Conservation (phyloP, 225 moss, liverwort and hornwort species). For the Physcomitrium patens region DNA sequence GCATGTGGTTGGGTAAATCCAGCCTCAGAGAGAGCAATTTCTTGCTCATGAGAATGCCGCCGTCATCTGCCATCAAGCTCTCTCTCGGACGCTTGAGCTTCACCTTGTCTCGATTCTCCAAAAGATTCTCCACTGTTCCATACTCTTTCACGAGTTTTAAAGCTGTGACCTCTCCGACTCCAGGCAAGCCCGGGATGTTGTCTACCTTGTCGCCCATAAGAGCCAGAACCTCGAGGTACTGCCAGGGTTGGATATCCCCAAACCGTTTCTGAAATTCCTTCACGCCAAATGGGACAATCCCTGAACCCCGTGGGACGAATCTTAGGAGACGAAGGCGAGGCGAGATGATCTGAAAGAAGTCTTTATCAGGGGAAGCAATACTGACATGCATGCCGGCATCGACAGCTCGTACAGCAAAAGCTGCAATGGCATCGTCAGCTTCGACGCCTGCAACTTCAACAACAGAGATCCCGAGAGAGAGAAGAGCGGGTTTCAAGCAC, state of each 20-base stretch:
- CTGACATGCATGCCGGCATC: conserved; percentile 54
- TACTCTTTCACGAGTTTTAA: conserved; percentile 58
- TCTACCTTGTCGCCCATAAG: conserved; percentile 65
- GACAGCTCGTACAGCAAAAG: conserved; percentile 53
- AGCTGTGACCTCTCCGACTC: conserved; percentile 67
- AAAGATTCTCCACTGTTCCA: conserved; percentile 48
- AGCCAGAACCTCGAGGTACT: conserved; percentile 55
- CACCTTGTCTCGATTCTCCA: conserved; percentile 50
- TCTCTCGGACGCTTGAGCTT: conserved; percentile 47
- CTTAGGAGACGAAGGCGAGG: conserved; percentile 48
- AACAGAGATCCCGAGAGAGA: conserved; percentile 53
- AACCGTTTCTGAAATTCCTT: conserved; percentile 62
- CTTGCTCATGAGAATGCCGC: conserved; percentile 52
- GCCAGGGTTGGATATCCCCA: conserved; percentile 50
- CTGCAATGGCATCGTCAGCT: conserved; percentile 71
- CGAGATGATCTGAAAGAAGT: conserved; percentile 62
- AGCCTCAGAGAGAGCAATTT: conserved; percentile 48
- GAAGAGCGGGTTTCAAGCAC: conserved; percentile 61
- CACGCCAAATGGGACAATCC: conserved; percentile 53
- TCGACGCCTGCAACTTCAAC: conserved; percentile 70
- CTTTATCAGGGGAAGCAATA: conserved; percentile 65
- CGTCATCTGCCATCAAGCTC: conserved; percentile 53
- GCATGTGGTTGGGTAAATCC: conserved; percentile 48
- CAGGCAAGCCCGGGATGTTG: conserved; percentile 55
- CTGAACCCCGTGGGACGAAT: conserved; percentile 56